phyloP scores from a whole-genome alignment of 1,139 yeast genomes.

The Suhomyces taliae region DNA sequence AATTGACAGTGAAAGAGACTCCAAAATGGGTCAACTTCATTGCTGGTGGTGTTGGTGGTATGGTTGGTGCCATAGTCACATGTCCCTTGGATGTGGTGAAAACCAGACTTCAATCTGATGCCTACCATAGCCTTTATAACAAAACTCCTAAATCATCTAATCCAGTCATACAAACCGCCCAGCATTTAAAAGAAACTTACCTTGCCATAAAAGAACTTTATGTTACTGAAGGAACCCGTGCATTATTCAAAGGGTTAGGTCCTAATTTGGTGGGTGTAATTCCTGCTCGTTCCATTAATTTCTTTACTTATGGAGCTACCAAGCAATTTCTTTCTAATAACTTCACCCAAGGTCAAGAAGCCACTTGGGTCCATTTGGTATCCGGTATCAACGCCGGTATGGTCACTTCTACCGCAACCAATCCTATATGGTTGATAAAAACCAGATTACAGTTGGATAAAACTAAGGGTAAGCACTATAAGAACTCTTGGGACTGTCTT shows the following conservation, averaged over 20 bases:
- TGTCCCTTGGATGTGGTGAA: constrained; percentile 97
- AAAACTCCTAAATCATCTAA: constrained; percentile 42
- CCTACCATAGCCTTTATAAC: constrained; percentile 47
- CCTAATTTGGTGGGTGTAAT: constrained; percentile 98
- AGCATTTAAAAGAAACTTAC: constrained; percentile 83
- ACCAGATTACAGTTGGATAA: constrained; percentile 92
- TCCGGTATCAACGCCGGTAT: constrained; percentile 95
- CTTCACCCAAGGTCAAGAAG: constrained; percentile 73
- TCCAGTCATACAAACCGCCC: constrained; percentile 46
- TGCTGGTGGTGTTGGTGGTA: constrained; percentile 99
- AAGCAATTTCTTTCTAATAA: constrained; percentile 67
- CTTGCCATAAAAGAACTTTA: constrained; percentile 69
- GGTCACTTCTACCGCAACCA: constrained; percentile 96
- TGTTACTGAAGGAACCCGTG: constrained; percentile 73
- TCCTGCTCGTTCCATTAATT: constrained; percentile 96
- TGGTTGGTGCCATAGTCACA: constrained; percentile 94
- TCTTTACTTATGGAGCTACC: constrained; percentile 92
- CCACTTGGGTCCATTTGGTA: constrained; percentile 79
- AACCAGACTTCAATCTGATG: constrained; percentile 91
- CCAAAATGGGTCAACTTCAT: constrained; percentile 95
- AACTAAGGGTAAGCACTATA: constrained; percentile 62
- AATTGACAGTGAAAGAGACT: constrained; percentile 15
- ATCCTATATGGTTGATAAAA: constrained; percentile 98
- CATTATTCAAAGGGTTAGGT: constrained; percentile 91
- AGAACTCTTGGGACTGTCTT: constrained; percentile 84